Conservation (phyloP, 2,329 filamentous ascomycete genomes). For the Aspergillus sp. region DNA sequence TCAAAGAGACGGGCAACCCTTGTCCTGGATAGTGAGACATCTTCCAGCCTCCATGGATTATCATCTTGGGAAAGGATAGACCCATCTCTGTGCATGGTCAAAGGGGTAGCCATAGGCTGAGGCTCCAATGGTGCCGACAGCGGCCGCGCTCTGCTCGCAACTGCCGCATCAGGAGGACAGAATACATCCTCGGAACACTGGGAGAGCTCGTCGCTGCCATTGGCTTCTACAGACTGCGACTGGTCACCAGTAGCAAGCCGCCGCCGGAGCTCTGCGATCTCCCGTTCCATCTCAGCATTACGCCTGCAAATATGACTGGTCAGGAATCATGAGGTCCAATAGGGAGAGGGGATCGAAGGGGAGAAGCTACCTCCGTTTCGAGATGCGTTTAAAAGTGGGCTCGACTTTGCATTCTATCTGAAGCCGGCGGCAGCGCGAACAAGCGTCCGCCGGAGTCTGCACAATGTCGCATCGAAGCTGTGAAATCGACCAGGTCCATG, state of each 20-base stretch:
- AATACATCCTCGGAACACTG: slow-evolving; percentile 40
- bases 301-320: slow-evolving; percentile 44
- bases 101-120: slow-evolving; percentile 36
- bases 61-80: slow-evolving; percentile 41
- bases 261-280: slow-evolving; percentile 53
- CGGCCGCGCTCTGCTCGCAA: slow-evolving; percentile 30
- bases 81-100: slow-evolving; percentile 35
- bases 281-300: slow-evolving; percentile 64
- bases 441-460: slow-evolving; percentile 63
- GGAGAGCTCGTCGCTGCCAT: slow-evolving; percentile 34
- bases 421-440: slow-evolving; percentile 63
- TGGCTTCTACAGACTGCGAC: slow-evolving; percentile 26
- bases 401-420: slow-evolving; percentile 66
- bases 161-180: slow-evolving; percentile 34
- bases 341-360: background rate
- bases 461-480: slow-evolving; percentile 68
- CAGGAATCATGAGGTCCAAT: slow-evolving; percentile 5
- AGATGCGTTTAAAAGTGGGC: slow-evolving; percentile 66
- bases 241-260: slow-evolving; percentile 43
- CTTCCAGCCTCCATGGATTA: slow-evolving; percentile 54
- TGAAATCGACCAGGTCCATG: slow-evolving; percentile 11
- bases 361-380: slow-evolving; percentile 54
- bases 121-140: slow-evolving; percentile 38
- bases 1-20: slow-evolving; percentile 48
- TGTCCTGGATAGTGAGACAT: slow-evolving; percentile 41